phyloP scores from a whole-genome alignment of 441 rosid species.

The Populus hybrid region DNA sequence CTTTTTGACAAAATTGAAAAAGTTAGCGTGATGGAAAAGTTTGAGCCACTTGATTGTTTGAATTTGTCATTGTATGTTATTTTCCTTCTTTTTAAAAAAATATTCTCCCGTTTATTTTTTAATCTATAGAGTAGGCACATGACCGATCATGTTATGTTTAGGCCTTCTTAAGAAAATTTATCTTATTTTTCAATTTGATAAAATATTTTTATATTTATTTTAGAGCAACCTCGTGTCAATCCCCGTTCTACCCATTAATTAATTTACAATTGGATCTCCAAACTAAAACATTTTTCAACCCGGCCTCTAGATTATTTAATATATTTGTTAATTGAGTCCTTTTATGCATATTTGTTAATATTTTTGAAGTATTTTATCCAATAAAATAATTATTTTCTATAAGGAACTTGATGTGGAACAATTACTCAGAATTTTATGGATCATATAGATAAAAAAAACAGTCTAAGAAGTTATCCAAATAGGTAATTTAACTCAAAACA shows the following conservation, averaged over 20 bases:
- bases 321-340: background rate
- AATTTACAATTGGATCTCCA: background rate
- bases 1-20: background rate
- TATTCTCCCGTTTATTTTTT: too few relatives aligned
- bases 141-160: too few relatives aligned
- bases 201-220: too few relatives aligned
- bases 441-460: too few relatives aligned
- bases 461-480: too few relatives aligned
- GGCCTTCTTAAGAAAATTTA: too few relatives aligned
- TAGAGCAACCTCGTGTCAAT: background rate
- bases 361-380: background rate
- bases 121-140: too few relatives aligned
- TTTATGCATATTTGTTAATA: background rate
- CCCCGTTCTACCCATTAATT: background rate
- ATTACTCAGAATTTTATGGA: too few relatives aligned
- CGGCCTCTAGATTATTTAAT: background rate
- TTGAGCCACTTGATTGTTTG: slow-evolving; percentile 12
- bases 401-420: too few relatives aligned
- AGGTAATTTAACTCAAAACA: too few relatives aligned
- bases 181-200: too few relatives aligned
- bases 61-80: background rate
- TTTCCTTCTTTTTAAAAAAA: background rate
- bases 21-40: slow-evolving; percentile 5
- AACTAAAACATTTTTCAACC: background rate
- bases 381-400: too few relatives aligned